These are phyloP conservation scores for Paspalum vaginatum DNA, from an alignment of 176 grass and related monocot species.

Conservation along the genomic window DNA sequence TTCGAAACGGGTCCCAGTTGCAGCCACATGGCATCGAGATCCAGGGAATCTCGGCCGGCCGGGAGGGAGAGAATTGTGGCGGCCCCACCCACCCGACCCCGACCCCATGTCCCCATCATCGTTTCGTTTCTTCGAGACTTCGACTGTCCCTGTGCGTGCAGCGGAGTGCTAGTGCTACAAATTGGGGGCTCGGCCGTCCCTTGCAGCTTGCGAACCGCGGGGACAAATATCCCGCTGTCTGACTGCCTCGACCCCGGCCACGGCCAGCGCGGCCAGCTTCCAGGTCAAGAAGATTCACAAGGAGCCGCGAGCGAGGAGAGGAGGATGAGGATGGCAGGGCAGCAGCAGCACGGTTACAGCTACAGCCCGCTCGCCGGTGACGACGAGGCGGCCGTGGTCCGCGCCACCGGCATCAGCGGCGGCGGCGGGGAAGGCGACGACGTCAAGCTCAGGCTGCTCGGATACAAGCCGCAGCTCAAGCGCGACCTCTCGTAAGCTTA, in stretches of 20 bases:
- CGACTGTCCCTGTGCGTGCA: too few species aligned
- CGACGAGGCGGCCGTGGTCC: background rate
- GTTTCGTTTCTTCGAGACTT: too few species aligned
- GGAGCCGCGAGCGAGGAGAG: background rate
- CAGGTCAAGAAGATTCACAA: background rate
- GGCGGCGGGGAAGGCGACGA: constrained; percentile 20
- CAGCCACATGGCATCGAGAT: background rate
- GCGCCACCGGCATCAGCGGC: background rate
- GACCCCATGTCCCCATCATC: too few species aligned
- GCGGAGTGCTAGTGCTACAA: background rate
- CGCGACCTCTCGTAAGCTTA: constrained; percentile 69
- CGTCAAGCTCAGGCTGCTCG: constrained; percentile 53
- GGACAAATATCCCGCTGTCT: background rate
- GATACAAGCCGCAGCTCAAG: constrained; percentile 84
- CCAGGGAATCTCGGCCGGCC: background rate
- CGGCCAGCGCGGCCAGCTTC: background rate
- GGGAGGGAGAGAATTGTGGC: background rate
- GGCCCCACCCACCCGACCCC: too few species aligned
- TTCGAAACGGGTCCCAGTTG: background rate
- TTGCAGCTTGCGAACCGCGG: background rate
- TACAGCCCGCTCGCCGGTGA: constrained; percentile 50
- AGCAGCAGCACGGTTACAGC: background rate
- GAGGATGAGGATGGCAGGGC: constrained; percentile 28
- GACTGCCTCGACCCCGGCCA: background rate
- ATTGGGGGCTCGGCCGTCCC: too few species aligned